Evolutionary conservation across 805 yeast genomes (phyloP), one percentile per base, ranked within the genome.

Genomic region (Cyberlindnera xylosilytica): DNA sequence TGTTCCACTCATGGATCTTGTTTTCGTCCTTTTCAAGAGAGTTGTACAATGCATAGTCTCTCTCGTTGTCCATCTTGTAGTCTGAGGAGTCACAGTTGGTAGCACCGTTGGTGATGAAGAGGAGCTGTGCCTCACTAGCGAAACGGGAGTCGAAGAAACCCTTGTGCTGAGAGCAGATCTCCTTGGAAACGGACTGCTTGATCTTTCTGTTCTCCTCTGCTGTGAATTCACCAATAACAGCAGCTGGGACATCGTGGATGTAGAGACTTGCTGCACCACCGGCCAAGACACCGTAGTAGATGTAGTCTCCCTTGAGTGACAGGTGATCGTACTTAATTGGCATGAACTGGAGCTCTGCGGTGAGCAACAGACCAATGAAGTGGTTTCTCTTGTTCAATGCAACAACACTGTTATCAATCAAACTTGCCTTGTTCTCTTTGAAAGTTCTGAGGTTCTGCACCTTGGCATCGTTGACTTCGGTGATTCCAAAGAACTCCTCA

Each of bases 231-330:
- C 56, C 56, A 30, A 47, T 17, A 6, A 46, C 29, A n/a, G 47
- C 45, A 26, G 44, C 44, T 17, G 44, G 49, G 3, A 32, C 11
- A 11, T 42, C 42, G 30, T 49, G 50, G 22, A 47, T 20, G 32
- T 41, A 20, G 10, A 43, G 17, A 12, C 16, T n/a, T 4, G 31
- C 4, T 12, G 38, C 36, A 20, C 58, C 52, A 15, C 53, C 44
- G 0, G 54, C 23, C 6, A 47, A 42, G 22, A 54, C 66, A 9
- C 67, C 68, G 4, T 65, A 34, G 65, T 63, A 65, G 30, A 62
- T 50, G 23, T 59, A 48, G 37, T 66, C 69, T 2, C 29, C 9
- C 13, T 42, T 56, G 49, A 54, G 55, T 57, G 16, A 64, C 58
- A 36, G 56, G 46, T 47, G 61, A 44, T 31, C 36, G n/a, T 20